Conservation (phyloP, 164 flowering plant genomes). For the Tetracentron sinense region DNA sequence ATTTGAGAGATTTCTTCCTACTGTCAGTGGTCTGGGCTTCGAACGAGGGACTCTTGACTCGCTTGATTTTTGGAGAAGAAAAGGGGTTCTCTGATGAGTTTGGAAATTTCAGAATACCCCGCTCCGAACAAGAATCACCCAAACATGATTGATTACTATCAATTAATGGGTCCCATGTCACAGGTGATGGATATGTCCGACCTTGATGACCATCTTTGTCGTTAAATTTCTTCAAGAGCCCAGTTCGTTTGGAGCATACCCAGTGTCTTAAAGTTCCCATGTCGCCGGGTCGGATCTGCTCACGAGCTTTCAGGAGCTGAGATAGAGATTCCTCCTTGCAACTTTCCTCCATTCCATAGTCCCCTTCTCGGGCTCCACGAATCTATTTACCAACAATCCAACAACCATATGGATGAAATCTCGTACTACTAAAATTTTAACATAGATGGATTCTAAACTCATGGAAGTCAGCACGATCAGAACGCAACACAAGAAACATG, state of each 20-base stretch:
- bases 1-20: conserved; percentile 21
- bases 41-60: conserved; percentile 18
- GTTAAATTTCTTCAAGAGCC: conserved; percentile 34
- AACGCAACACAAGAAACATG: background rate
- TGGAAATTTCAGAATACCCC: conserved; percentile 11
- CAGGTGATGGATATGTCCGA: conserved; percentile 16
- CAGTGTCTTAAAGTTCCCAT: conserved; percentile 42
- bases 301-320: conserved; percentile 22
- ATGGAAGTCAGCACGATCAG: background rate
- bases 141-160: conserved; percentile 25
- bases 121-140: conserved; percentile 22
- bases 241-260: conserved; percentile 55
- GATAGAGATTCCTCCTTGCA: conserved; percentile 22
- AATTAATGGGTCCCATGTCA: conserved; percentile 17
- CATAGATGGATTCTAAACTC: background rate
- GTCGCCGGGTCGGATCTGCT: conserved; percentile 25
- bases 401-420: conserved; percentile 9
- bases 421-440: background rate
- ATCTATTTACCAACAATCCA: conserved; percentile 33
- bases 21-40: conserved; percentile 12
- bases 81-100: conserved; percentile 17
- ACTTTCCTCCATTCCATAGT: conserved; percentile 19
- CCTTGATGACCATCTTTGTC: conserved; percentile 21
- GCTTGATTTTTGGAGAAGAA: conserved; percentile 29
- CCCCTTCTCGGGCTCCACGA: conserved; percentile 17